Conservation (phyloP, 2,329 filamentous ascomycete genomes). For the Emericellopsis atlantica region DNA sequence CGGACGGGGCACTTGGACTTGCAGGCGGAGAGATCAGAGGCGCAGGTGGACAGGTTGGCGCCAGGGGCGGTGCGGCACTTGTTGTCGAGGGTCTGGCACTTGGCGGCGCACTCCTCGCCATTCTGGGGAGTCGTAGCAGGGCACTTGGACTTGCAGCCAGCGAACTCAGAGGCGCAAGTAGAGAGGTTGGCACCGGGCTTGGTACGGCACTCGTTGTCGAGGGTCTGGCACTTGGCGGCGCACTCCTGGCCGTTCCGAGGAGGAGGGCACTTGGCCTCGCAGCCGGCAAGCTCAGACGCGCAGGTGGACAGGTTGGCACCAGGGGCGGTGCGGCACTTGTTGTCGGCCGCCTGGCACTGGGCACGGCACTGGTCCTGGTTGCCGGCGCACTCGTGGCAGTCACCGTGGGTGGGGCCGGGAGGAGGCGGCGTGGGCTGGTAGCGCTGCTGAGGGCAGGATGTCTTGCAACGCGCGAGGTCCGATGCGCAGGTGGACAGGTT, state of each 20-base stretch:
- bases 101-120: constrained; percentile 6
- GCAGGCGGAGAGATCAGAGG: constrained; percentile 9
- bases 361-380: constrained; percentile 39
- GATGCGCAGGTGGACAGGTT: constrained; percentile 12
- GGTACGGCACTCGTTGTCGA: constrained; percentile 48
- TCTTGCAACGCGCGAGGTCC: constrained; percentile 9
- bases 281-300: constrained; percentile 23
- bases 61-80: constrained; percentile 7
- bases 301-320: constrained; percentile 54
- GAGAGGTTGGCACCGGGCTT: constrained; percentile 55
- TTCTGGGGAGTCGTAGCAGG: constrained; percentile 18
- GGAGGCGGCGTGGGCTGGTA: constrained; percentile 58
- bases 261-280: constrained; percentile 11
- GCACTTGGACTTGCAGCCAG: constrained; percentile 54
- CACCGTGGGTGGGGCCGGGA: constrained; percentile 40
- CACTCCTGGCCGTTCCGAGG: no score
- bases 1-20: no score
- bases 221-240: constrained; percentile 28
- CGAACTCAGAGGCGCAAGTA: constrained; percentile 62
- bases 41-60: constrained; percentile 11
- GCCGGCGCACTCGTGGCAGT: not conserved
- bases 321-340: constrained; percentile 53
- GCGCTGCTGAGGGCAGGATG: constrained; percentile 34
- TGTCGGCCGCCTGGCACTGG: constrained; percentile 58
- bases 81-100: constrained; percentile 7